A percentile compares a stretch with the other conserved stretches of the same genome.
These are phyloP conservation scores for Phaffomyces antillensis DNA, from an alignment of 805 yeast genomes.

Conservation along the genomic window DNA sequence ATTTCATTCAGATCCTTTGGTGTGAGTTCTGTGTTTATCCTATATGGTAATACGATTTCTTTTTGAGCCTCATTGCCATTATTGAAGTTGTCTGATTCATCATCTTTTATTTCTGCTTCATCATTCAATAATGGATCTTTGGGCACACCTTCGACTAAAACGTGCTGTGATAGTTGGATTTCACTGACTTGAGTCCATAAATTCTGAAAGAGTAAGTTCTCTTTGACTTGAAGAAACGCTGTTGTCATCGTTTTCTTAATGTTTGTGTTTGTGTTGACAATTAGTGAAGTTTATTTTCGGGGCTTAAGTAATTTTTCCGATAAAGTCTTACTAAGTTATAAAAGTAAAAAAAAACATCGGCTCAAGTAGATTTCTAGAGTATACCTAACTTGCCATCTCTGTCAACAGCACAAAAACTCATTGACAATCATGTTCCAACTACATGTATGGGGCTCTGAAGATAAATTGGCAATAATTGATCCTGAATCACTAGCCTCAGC, in stretches of 20 bases:
- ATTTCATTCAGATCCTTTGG: constrained; percentile 33
- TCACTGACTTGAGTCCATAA: constrained; percentile 19
- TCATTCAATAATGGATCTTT: constrained; percentile 17
- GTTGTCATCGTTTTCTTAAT: neutral
- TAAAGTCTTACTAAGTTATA: no score
- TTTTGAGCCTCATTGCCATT: constrained; percentile 1
- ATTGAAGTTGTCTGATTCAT: neutral
- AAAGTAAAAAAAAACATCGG: no score
- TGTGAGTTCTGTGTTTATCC: constrained; percentile 25
- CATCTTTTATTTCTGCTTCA: constrained; percentile 3
- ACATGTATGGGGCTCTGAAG: constrained; percentile 48
- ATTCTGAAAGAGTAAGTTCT: constrained; percentile 16
- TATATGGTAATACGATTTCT: constrained; percentile 30
- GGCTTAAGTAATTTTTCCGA: no score
- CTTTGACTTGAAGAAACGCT: constrained; percentile 11
- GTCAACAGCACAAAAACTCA: no score
- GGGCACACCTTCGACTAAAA: constrained; percentile 16
- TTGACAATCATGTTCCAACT: constrained; percentile 18
- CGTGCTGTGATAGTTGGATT: constrained; percentile 4
- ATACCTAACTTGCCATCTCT: neutral
- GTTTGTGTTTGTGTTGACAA: neutral
- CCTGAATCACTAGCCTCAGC: constrained; percentile 44
- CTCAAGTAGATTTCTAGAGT: no score
- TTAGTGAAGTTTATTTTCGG: no score
- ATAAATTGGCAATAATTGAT: constrained; percentile 36